These are phyloP conservation scores for Geranium incanum DNA, from an alignment of 441 rosid genomes.

Conservation along the genomic window DNA sequence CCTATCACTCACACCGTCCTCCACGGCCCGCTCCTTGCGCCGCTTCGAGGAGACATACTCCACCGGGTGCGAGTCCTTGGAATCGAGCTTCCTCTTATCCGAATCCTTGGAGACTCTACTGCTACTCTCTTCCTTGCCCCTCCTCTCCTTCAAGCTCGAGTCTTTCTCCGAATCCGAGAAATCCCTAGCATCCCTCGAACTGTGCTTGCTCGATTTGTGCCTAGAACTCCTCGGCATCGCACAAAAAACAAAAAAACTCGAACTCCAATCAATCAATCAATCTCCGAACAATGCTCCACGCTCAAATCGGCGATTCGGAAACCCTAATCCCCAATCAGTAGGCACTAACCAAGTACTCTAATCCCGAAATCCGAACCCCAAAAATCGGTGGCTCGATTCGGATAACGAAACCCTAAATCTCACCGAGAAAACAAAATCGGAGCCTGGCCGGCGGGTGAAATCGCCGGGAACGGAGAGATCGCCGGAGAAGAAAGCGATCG, in stretches of 20 bases:
- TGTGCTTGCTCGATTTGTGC: slow-evolving; percentile 90
- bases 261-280: background rate
- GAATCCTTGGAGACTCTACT: slow-evolving; percentile 53
- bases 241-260: slow-evolving; percentile 4
- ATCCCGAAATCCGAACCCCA: slow-evolving; percentile 18
- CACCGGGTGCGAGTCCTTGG: slow-evolving; percentile 38
- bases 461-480: slow-evolving; percentile 4
- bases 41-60: slow-evolving; percentile 53
- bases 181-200: slow-evolving; percentile 63
- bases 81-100: slow-evolving; percentile 61
- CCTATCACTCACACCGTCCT: slow-evolving; percentile 52
- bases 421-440: slow-evolving; percentile 6
- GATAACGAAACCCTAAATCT: slow-evolving; percentile 22
- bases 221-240: slow-evolving; percentile 87
- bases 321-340: slow-evolving; percentile 22
- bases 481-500: slow-evolving; percentile 14
- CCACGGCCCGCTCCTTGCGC: slow-evolving; percentile 51
- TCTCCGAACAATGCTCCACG: slow-evolving; percentile 1
- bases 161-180: slow-evolving; percentile 90
- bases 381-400: background rate
- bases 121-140: slow-evolving; percentile 47
- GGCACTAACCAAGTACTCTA: background rate
- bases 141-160: slow-evolving; percentile 51
- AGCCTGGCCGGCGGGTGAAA: slow-evolving; percentile 18
- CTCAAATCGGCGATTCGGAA: slow-evolving; percentile 11